Conservation (phyloP, 2,329 filamentous ascomycete genomes). For the Sphaerulina vaccinii region DNA sequence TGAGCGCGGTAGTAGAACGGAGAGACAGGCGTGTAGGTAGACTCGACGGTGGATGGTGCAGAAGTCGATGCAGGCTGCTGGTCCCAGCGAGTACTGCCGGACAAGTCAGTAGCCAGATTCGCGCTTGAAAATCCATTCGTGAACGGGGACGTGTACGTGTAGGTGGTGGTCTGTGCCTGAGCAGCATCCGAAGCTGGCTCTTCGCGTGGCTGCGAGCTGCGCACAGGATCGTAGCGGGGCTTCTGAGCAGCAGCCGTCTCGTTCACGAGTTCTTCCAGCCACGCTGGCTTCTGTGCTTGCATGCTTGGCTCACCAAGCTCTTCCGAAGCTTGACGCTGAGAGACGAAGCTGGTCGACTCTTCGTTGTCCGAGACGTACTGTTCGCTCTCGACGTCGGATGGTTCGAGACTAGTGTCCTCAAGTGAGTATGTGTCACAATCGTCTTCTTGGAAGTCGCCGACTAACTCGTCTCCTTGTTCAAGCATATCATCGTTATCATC, state of each 20-base stretch:
- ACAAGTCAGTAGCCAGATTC: constrained; percentile 25
- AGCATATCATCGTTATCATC: constrained; percentile 7
- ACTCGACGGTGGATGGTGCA: not conserved
- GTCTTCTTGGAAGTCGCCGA: constrained; percentile 16
- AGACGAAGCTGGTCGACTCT: not conserved
- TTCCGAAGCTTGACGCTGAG: constrained; percentile 19
- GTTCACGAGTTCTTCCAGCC: not conserved
- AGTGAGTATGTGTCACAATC: constrained; percentile 5
- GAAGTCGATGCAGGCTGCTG: constrained; percentile 12
- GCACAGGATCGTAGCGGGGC: constrained; percentile 32
- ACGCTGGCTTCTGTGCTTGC: not conserved
- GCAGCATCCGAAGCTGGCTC: not conserved
- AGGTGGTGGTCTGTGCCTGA: not conserved
- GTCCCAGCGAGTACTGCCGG: constrained; percentile 28
- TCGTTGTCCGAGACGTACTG: constrained; percentile 5
- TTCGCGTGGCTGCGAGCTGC: constrained; percentile 22
- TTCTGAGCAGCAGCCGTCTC: constrained; percentile 4
- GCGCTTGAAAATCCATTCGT: constrained; percentile 17
- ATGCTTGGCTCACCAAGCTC: constrained; percentile 15
- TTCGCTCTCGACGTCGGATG: constrained; percentile 8
- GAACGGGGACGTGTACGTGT: constrained; percentile 12
- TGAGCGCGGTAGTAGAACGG: not conserved
- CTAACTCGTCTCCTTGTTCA: constrained; percentile 10
- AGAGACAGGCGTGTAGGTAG: not conserved
- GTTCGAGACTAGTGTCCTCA: constrained; percentile 8